These are phyloP conservation scores for Thielaviopsis populi DNA, from an alignment of 2,329 filamentous ascomycete species.

Conservation along the genomic window DNA sequence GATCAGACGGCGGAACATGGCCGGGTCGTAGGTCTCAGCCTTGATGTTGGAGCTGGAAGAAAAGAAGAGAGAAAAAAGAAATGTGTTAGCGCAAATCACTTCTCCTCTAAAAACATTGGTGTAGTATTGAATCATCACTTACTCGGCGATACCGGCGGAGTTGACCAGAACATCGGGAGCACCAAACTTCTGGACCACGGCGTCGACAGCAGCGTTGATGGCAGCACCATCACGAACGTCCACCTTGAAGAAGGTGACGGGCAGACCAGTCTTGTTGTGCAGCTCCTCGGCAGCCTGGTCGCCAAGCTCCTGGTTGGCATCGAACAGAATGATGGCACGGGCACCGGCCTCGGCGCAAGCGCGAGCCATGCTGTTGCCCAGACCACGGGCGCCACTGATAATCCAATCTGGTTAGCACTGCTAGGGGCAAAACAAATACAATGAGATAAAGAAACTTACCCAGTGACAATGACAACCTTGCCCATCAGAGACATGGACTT, in stretches of 20 bases:
- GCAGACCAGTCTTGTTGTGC: conserved; percentile 55
- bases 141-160: conserved; percentile 62
- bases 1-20: conserved; percentile 63
- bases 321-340: conserved; percentile 58
- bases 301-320: conserved; percentile 61
- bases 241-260: conserved; percentile 63
- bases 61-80: too few species aligned
- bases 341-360: conserved; percentile 63
- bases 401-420: not conserved
- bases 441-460: conserved; percentile 31
- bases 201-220: conserved; percentile 53
- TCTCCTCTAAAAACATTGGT: conserved; percentile 20
- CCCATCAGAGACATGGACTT: conserved; percentile 53
- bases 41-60: conserved; percentile 63
- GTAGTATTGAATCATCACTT: conserved; percentile 14
- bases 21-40: conserved; percentile 59
- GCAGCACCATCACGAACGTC: conserved; percentile 58
- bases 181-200: conserved; percentile 51
- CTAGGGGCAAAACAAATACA: not conserved
- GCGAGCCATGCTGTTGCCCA: conserved; percentile 67
- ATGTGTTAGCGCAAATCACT: conserved; percentile 13
- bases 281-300: conserved; percentile 55
- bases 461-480: conserved; percentile 59
- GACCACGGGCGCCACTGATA: conserved; percentile 53
- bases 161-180: conserved; percentile 63